Evolutionary conservation across 2,329 filamentous ascomycete species (phyloP), one percentile per base, ranked within the genome.

Genomic region (Penicillium sp.): DNA sequence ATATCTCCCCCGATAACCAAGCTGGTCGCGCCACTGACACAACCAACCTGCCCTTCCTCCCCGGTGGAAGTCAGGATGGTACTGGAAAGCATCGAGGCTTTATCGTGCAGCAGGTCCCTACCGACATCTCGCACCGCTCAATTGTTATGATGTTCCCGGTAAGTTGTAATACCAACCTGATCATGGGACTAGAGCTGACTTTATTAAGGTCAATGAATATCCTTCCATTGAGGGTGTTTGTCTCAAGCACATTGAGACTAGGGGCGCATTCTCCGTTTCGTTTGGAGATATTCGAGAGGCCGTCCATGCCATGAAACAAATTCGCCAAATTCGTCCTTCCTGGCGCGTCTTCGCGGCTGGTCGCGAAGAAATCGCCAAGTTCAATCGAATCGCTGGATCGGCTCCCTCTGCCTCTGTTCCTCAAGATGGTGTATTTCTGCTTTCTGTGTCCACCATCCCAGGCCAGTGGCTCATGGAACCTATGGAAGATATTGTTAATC

Each of bases 201-300:
- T 28, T 40, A 29, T 34, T 8, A 22, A 49, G 48, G 26, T 38
- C 9, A 9, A 24, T 3, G 29, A 46, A 13, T 49, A 45, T 29
- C 13, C n/a, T 34, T 45, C 48, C 17, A 21, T 49, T 22, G 42
- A 45, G 13, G 7, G n/a, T 29, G 29, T 41, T 39, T 45, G 22
- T 12, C 28, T 45, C 22, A 21, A 39, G 13, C 29, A 49, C 1
- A 6, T 49, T 17, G 21, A 33, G 12, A 13, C 34, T 8, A 21
- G 6, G 5, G 35, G 43, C 6, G 5, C n/a, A 17, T 32, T 49
- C 13, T 45, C 48, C 2, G 6, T 49, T 19, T 13, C 37, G 2
- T 49, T 49, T 26, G 21, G 42, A 6, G 48, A 49, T 24, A n/a
- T 49, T 35, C 35, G 34, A 13, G 48, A 49, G 9, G 22, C 29